phyloP scores from a whole-genome alignment of 2,329 filamentous ascomycete species.

The Colletotrichum musicola region DNA sequence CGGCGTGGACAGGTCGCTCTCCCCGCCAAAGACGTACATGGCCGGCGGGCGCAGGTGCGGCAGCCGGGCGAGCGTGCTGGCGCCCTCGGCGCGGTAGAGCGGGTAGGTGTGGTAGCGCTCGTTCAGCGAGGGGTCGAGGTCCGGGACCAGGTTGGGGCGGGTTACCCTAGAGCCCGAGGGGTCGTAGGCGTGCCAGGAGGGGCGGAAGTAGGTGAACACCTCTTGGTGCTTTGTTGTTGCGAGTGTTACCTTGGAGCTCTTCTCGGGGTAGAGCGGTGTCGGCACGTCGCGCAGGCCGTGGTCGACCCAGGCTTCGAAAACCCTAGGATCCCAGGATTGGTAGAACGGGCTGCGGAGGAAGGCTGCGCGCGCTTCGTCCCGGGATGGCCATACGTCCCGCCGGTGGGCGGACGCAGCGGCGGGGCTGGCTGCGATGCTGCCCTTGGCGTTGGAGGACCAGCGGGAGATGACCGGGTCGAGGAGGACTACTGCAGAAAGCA shows the following conservation, averaged over 20 bases:
- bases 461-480: slow-evolving; percentile 85
- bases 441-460: slow-evolving; percentile 54
- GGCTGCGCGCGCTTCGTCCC: slow-evolving; percentile 72
- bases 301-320: slow-evolving; percentile 78
- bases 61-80: slow-evolving; percentile 67
- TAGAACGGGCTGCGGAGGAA: slow-evolving; percentile 83
- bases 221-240: slow-evolving; percentile 90
- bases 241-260: slow-evolving; percentile 69
- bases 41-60: slow-evolving; percentile 72
- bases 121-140: slow-evolving; percentile 58
- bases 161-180: slow-evolving; percentile 53
- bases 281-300: slow-evolving; percentile 83
- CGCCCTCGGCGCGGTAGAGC: slow-evolving; percentile 77
- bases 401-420: slow-evolving; percentile 76
- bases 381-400: slow-evolving; percentile 86
- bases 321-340: slow-evolving; percentile 82
- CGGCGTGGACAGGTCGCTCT: slow-evolving; percentile 67
- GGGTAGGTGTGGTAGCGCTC: slow-evolving; percentile 56
- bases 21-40: slow-evolving; percentile 77
- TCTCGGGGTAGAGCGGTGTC: slow-evolving; percentile 68
- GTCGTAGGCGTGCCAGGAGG: slow-evolving; percentile 63
- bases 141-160: slow-evolving; percentile 56
- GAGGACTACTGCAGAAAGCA: slow-evolving; percentile 80
- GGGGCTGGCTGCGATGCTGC: slow-evolving; percentile 51
- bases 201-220: slow-evolving; percentile 81